Base-by-base conservation (phyloP, 2,329 filamentous ascomycete genomes). In the Penicillium expansum region DNA sequence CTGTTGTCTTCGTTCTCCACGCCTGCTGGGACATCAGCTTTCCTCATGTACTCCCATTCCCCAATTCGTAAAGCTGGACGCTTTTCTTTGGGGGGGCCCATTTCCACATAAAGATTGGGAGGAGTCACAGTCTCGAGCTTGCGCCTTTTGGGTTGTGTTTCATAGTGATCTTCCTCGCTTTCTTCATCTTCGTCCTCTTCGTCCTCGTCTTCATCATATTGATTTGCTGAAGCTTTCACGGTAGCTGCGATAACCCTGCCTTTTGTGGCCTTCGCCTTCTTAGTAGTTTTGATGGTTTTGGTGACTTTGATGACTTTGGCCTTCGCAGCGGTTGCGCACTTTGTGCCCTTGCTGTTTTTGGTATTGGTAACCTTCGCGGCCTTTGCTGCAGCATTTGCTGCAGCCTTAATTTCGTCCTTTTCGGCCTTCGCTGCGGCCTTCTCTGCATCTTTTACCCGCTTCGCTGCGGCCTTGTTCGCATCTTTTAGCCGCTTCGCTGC, bases 131-230 rank as follows among this genome's bases (percentile, higher is more conserved):
- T 22, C n/a, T 4, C n/a, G 18, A 47, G 20, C 50, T 18, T 52
- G 8, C 42, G 50, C 10, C 32, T 52, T 30, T 52, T 52, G 14
- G 41, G 2, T 8, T 16, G 30, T 27, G 30, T 22, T 9, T 32
- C 30, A 30, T 44, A 11, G 14, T 35, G 18, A 5, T 49, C 47
- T n/a, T 50, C 49, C 14, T 55, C 59, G 5, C n/a, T 30, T 22
- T 61, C 51, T 27, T 50, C 48, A 3, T 54, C 45, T 20, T 51
- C 48, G 16, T 58, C 55, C 16, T 54, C 45, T 20, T 51, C 48
- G 16, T 58, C 55, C 16, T 54, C 54, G 9, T 56, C 59, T 39
- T 47, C 54, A 13, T 48, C 47, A 7, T 24, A 8, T 38, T 20
- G 47, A 14, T 27, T 27, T 29, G 18, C 10, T 22, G 5, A 14